phyloP scores from a whole-genome alignment of 805 yeast species.

The Kuraishia borneana region DNA sequence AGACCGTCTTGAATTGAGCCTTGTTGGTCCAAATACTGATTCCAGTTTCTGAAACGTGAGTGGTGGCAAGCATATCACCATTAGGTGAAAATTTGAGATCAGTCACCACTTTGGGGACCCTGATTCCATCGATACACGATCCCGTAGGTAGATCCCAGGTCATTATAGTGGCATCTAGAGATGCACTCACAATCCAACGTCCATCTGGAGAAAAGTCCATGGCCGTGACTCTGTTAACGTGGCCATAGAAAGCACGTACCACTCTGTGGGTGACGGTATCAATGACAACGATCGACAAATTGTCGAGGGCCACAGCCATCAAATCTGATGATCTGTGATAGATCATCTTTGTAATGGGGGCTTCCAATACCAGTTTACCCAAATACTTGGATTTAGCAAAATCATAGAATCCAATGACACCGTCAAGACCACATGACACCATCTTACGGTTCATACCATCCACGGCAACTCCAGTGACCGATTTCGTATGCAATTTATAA shows the following conservation, averaged over 20 bases:
- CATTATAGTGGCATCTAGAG: slow-evolving; percentile 78
- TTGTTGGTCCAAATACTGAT: slow-evolving; percentile 87
- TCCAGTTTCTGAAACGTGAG: slow-evolving; percentile 87
- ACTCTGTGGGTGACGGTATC: slow-evolving; percentile 74
- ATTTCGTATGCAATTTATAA: slow-evolving; percentile 58
- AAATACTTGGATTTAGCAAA: slow-evolving; percentile 60
- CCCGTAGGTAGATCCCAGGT: slow-evolving; percentile 99
- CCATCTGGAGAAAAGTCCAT: slow-evolving; percentile 92
- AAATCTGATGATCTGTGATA: slow-evolving; percentile 79
- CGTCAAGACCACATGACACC: slow-evolving; percentile 85
- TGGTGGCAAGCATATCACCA: slow-evolving; percentile 85
- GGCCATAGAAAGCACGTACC: slow-evolving; percentile 85
- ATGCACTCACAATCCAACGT: slow-evolving; percentile 81
- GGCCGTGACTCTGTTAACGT: slow-evolving; percentile 75
- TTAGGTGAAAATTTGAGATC: slow-evolving; percentile 70
- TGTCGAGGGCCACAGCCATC: slow-evolving; percentile 78
- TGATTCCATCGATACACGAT: slow-evolving; percentile 88
- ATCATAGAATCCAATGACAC: slow-evolving; percentile 77
- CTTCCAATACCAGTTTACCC: slow-evolving; percentile 55
- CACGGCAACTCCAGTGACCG: slow-evolving; percentile 80
- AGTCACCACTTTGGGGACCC: slow-evolving; percentile 71
- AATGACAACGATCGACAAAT: slow-evolving; percentile 69
- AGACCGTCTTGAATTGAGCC: slow-evolving; percentile 69
- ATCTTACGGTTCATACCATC: slow-evolving; percentile 86
- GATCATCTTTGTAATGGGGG: slow-evolving; percentile 69